phyloP scores from a whole-genome alignment of 257 asterid species.

The Verbena officinalis region DNA sequence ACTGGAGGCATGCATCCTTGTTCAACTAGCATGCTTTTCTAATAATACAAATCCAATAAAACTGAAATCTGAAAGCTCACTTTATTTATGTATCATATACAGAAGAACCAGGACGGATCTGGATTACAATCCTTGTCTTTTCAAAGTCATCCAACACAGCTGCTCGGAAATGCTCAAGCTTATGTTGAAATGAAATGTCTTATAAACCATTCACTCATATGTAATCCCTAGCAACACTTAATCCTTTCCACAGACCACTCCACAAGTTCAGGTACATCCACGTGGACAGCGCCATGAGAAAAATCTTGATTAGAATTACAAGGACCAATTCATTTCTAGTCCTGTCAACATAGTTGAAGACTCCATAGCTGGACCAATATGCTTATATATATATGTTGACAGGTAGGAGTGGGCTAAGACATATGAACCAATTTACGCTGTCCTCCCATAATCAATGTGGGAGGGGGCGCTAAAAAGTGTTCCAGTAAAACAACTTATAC shows the following conservation, averaged over 20 bases:
- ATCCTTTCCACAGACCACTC: background rate
- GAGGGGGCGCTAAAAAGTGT: conserved; percentile 6
- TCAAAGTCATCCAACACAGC: background rate
- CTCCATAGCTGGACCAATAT: conserved; percentile 2
- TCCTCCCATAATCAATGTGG: background rate
- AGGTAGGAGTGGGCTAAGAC: background rate
- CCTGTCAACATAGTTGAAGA: background rate
- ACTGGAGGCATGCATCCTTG: conserved; percentile 8
- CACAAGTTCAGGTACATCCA: conserved; percentile 9
- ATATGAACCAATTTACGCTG: background rate
- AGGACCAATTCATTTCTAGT: background rate
- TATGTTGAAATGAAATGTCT: background rate
- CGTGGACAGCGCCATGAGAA: background rate
- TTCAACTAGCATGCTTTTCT: background rate
- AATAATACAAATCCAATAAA: background rate
- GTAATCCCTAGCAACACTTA: background rate
- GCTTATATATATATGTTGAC: background rate
- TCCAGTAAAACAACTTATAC: background rate
- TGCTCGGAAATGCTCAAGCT: background rate
- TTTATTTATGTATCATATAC: background rate
- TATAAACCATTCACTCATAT: background rate
- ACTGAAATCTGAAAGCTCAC: background rate
- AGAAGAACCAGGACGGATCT: conserved; percentile 10
- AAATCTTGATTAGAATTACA: background rate
- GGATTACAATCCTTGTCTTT: background rate